Evolutionary conservation across 2,329 filamentous ascomycete genomes (phyloP).

Genomic region (Fusarium sp.): DNA sequence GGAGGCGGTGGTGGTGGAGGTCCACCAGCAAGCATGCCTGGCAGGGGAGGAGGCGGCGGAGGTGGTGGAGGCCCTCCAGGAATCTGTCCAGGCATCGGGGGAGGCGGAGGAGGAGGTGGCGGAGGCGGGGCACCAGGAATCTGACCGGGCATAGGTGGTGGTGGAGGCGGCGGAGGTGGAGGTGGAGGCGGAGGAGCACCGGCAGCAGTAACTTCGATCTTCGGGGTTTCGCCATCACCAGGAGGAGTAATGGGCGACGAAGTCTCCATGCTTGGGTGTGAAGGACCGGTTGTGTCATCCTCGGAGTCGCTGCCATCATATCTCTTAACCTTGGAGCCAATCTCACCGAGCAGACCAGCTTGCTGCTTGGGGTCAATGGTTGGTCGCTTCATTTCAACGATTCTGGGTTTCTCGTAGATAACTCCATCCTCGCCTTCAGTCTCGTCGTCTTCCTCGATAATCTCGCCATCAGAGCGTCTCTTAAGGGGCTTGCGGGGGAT

Average conservation of each 20-base stretch:
- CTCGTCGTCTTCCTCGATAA: conserved; percentile 63
- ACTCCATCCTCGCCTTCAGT: conserved; percentile 58
- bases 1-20: conserved; percentile 36
- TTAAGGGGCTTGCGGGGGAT: conserved; percentile 66
- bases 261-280: conserved; percentile 79
- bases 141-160: too few relatives aligned
- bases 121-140: background rate
- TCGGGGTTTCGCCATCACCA: conserved; percentile 68
- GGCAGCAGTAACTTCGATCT: conserved; percentile 66
- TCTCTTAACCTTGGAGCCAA: conserved; percentile 78
- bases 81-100: background rate
- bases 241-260: conserved; percentile 75
- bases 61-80: too few relatives aligned
- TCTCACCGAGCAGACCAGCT: conserved; percentile 74
- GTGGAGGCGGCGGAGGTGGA: conserved; percentile 16
- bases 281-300: conserved; percentile 77
- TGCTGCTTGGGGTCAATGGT: conserved; percentile 71
- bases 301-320: conserved; percentile 80
- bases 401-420: conserved; percentile 80
- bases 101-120: conserved; percentile 33
- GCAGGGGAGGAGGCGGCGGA: too few relatives aligned
- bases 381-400: conserved; percentile 83
- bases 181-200: conserved; percentile 44
- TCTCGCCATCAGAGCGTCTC: conserved; percentile 54
- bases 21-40: background rate